Evolutionary conservation across 352 stramenopile genomes (phyloP), one percentile per base, ranked within the genome.

Genomic region (Phytophthora pinifolia): DNA sequence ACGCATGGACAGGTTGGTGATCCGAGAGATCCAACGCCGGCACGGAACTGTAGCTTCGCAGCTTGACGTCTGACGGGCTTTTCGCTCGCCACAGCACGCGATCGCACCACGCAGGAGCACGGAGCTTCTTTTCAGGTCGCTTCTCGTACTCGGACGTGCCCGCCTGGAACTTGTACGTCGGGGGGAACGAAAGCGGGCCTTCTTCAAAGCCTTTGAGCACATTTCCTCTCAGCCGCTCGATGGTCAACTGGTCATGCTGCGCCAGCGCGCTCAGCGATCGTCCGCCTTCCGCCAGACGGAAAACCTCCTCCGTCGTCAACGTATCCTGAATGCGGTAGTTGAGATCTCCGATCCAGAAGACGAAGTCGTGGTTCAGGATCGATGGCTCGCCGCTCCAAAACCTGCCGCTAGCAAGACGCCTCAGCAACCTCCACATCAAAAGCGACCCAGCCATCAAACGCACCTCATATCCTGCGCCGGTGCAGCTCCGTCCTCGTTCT

Each of bases 151-250:
- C 54, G 42, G 94, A 89, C 10, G 94, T 98, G 0, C 94, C 96
- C 4, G 94, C 88, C 59, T 99, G 90, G 61, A 98, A 99, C 67
- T 99, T 99, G 81, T 99, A 99, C 6, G 96, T 99, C 2, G 96
- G 96, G 22, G 74, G 70, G 64, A 99, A 99, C 2, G 59, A 61
- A n/a, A 99, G 81, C 3, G 64, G 25, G 1, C 91, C 94, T 85
- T 98, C 92, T 62, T 93, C 81, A 64, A 97, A 98, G 1, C 82
- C 89, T 10, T 90, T 74, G 37, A 97, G 84, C 2, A 93, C 86
- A 33, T 87, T 82, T 4, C 86, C 77, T 6, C 70, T 72, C 39
- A 77, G 74, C 3, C 84, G 67, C 46, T 97, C 88, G 1, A 81
- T 74, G 6, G 73, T 67, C 9, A 97, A 67, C 41, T 92, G 83